Evolutionary conservation across 176 grass and related monocot genomes (phyloP).

Genomic region (Phoenix dactylifera): DNA sequence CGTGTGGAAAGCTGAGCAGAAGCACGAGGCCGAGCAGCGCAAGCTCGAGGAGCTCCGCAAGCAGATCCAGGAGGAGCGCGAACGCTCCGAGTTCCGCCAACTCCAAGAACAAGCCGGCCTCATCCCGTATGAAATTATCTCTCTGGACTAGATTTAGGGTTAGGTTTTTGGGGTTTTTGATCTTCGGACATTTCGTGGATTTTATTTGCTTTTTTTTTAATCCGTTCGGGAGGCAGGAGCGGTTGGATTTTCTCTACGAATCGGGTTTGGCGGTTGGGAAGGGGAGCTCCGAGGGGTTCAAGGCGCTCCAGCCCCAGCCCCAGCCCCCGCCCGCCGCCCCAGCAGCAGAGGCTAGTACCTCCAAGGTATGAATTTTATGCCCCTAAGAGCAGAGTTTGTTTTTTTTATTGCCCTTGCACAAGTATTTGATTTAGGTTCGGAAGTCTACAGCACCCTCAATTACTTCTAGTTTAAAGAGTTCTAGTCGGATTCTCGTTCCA

Average conservation of each 20-base stretch:
- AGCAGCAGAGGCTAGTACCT: constrained; percentile 33
- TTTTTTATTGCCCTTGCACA: too few relatives aligned
- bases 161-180: constrained; percentile 10
- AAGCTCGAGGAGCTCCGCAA: constrained; percentile 93
- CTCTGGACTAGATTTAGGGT: constrained; percentile 12
- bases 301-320: constrained; percentile 62
- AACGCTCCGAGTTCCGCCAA: constrained; percentile 80
- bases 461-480: too few relatives aligned
- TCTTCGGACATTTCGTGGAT: neutral
- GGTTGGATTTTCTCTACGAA: constrained; percentile 96
- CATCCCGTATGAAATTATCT: constrained; percentile 43
- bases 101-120: constrained; percentile 85
- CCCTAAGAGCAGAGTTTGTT: too few relatives aligned
- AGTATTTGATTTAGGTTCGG: too few relatives aligned
- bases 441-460: too few relatives aligned
- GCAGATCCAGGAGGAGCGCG: constrained; percentile 88
- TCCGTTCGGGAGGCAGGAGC: constrained; percentile 59
- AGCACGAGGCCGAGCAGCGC: constrained; percentile 74
- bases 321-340: constrained; percentile 17
- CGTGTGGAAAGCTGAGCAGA: constrained; percentile 98
- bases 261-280: constrained; percentile 86
- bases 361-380: constrained; percentile 37
- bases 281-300: constrained; percentile 80
- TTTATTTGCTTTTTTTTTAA: constrained; percentile 2
- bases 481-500: too few relatives aligned